A percentile compares a stretch with the other conserved stretches of the same genome.
phyloP scores from a whole-genome alignment of 306 rosid genomes.

The cucumber (Cucumis sativus) region Cucumber_9930_V3 NC_026657.2:10994501-10995000 shows the following conservation, averaged over 20 bases:
- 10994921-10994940: conserved; percentile 41
- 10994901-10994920: conserved; percentile 49
- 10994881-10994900: conserved; percentile 39
- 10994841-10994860: conserved; percentile 33
- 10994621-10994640: neutral
- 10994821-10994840: conserved; percentile 38
- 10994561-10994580: too few relatives aligned
- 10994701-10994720: conserved; percentile 5
- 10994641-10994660: too few relatives aligned
- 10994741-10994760: neutral
- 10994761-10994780: neutral
- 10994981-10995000: conserved; percentile 90
- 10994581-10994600: too few relatives aligned
- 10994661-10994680: neutral
- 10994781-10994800: neutral
- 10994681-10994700: neutral
- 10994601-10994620: neutral
- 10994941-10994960: conserved; percentile 87
- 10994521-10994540: too few relatives aligned
- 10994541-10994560: too few relatives aligned
- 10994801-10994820: neutral
- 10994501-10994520: too few relatives aligned
- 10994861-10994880: conserved; percentile 27
- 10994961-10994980: conserved; percentile 75
- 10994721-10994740: conserved; percentile 1